Conservation (phyloP, 768 basidiomycete genomes). For the Pulveroboletus sp. region DNA sequence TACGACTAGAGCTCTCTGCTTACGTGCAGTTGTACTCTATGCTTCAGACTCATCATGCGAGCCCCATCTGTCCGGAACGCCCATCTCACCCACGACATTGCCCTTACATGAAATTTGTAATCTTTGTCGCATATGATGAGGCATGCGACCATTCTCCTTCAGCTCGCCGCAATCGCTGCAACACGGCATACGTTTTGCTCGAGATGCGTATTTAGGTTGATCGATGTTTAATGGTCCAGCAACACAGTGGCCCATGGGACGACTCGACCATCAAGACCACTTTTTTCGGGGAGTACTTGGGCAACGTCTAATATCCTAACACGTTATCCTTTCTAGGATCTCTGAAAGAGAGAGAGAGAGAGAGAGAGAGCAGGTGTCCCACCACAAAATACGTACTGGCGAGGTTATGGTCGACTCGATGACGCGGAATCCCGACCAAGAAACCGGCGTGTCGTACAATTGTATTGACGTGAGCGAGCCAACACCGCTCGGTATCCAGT, state of each 20-base stretch:
- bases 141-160: not conserved
- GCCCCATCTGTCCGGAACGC: not conserved
- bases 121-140: conserved; percentile 7
- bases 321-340: conserved; percentile 42
- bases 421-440: conserved; percentile 42
- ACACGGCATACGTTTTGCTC: conserved; percentile 10
- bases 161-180: conserved; percentile 2
- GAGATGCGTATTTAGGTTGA: not conserved
- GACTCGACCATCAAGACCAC: conserved; percentile 49
- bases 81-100: not conserved
- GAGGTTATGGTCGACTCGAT: conserved; percentile 55
- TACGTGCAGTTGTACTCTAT: not conserved
- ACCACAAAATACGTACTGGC: conserved; percentile 46
- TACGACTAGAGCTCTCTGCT: not conserved
- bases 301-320: conserved; percentile 43
- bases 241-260: conserved; percentile 40
- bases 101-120: not conserved
- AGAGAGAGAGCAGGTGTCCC: conserved; percentile 42
- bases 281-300: conserved; percentile 48
- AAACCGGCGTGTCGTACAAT: conserved; percentile 31
- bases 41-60: not conserved
- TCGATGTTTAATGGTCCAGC: conserved; percentile 37
- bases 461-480: conserved; percentile 40
- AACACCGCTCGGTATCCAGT: conserved; percentile 51
- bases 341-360: conserved; percentile 41